Base-by-base conservation (phyloP, 2,329 filamentous ascomycete genomes). In the Nigrospora sphaerica region DNA sequence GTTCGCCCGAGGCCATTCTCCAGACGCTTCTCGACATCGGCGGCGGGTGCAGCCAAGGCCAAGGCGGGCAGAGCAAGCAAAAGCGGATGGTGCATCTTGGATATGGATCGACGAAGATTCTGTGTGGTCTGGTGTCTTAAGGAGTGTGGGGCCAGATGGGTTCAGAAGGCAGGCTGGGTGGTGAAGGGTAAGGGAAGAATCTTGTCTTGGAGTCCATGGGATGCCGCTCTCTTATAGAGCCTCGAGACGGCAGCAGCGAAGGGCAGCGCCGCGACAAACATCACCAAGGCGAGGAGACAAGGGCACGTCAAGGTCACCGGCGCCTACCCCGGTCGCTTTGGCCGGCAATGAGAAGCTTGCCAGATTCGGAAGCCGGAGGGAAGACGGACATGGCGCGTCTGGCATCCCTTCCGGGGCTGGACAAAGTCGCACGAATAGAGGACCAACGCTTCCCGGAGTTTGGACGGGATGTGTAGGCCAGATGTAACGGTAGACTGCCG, bases 1-100 rank as follows among this genome's bases (percentile, higher is more conserved):
- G 52, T 54, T 34, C 36, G 44, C 5, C 50, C 52, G 23, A 54
- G 46, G 12, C 52, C 52, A 45, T 54, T 54, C 6, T 49, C 43
- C 4, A 54, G 48, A 23, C 43, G 47, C 42, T 44, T 44, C 18
- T 36, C 33, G 14, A 43, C 12, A 3, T 42, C 40, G 13, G 14
- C 33, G 36, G 4, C 19, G 19, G 42, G 42, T 6, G 23, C 10
- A 13, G 42, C 42, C 33, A 44, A 16, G 42, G 10, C 34, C 10
- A 44, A 19, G 5, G 42, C 42, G 10, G 42, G 42, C 13, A 44
- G 19, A 28, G 33, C 42, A 32, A 44, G 42, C 7, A 37, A 33
- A 6, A 31, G 14, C 28, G n/a, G 17, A 23, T 3, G 17, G 23
- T 28, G 14, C 42, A 44, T 44, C 18, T 2, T 37, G 33, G 14